Evolutionary conservation across 208 protist species (phyloP), one percentile per base, ranked within the genome.

Genomic region (Trypanosoma melophagium): DNA sequence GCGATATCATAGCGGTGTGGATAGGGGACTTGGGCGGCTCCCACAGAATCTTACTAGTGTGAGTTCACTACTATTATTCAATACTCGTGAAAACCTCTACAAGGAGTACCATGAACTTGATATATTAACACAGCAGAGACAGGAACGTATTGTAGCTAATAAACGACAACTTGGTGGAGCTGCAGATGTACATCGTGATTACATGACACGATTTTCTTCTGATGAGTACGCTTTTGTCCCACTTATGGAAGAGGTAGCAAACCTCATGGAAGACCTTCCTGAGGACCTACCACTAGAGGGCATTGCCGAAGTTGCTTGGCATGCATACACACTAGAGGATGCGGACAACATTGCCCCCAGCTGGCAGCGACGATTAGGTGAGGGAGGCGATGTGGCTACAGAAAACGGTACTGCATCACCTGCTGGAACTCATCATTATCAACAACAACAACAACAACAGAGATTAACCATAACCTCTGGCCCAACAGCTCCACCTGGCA

Each of bases 231-330:
- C 66, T 21, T 79, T 79, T 57, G 35, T 72, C 17, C 73, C 73
- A 24, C 63, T 74, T 16, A 69, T 72, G 66, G 66, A 68, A 42
- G 67, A 52, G 44, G 69, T 71, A 19, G 74, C 73, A 38, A 76
- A 84, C 63, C 54, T 89, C 9, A 59, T 85, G 76, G 58, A 76
- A 7, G 83, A 89, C 59, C 58, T 89, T 1, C 83, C 83, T 0
- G 72, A 77, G 24, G 66, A 89, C 19, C 62, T 89, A n/a, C 83
- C 83, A 25, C 51, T 80, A 14, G 74, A 76, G 49, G 74, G 57
- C 38, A 80, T 80, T 60, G 74, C 74, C 9, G 67, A 69, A 21
- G 60, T 80, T 52, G 69, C 56, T 13, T 79, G 80, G 52, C 31
- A 79, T 21, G 68, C 51, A 3, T 72, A 70, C 63, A 73, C 56